Evolutionary conservation across 225 moss, liverwort and hornwort genomes (phyloP).

Genomic region (Lunularia cruciata): DNA sequence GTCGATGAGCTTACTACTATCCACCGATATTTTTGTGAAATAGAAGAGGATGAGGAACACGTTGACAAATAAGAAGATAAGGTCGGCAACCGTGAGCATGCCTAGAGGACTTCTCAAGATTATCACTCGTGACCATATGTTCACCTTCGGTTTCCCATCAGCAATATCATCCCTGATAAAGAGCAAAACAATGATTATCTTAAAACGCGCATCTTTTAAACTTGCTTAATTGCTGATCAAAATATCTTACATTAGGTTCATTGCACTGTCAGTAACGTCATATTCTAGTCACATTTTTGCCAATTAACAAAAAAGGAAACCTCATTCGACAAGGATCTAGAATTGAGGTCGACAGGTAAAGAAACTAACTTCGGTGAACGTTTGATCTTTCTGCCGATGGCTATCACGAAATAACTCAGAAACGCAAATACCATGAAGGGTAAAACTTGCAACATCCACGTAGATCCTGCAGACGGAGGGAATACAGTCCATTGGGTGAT

Average conservation of each 20-base stretch:
- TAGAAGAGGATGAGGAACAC: background rate
- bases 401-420: background rate
- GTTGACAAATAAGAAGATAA: background rate
- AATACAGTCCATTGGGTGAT: too few species aligned
- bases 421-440: background rate
- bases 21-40: background rate
- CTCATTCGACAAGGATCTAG: background rate
- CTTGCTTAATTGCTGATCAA: too few species aligned
- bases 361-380: slow-evolving; percentile 3
- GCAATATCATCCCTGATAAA: background rate
- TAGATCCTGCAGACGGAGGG: background rate
- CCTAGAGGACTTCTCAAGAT: slow-evolving; percentile 34
- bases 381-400: background rate
- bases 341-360: background rate
- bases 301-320: too few species aligned
- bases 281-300: background rate
- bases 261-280: background rate
- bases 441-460: background rate
- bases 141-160: background rate
- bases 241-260: background rate
- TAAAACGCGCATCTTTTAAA: background rate
- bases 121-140: slow-evolving; percentile 23
- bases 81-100: slow-evolving; percentile 29
- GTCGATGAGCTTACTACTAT: background rate
- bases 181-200: background rate